A percentile compares a stretch with the other conserved stretches of the same genome.
These are phyloP conservation scores for Pseudogymnoascus sp. DNA, from an alignment of 2,329 filamentous ascomycete species.

Conservation along the genomic window DNA sequence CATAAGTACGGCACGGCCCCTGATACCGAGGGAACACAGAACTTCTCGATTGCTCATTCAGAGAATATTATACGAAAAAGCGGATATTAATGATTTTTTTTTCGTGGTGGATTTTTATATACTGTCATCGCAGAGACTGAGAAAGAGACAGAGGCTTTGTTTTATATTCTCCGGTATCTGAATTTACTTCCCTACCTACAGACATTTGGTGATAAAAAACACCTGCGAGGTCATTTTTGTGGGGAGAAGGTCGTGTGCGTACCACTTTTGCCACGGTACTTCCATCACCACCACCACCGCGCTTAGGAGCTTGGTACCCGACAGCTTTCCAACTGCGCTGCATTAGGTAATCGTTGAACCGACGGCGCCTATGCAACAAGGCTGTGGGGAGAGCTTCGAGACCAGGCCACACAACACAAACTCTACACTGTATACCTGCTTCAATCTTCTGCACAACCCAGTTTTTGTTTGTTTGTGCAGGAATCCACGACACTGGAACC, in stretches of 20 bases:
- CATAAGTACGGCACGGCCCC: background rate
- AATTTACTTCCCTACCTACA: background rate
- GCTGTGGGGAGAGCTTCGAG: constrained; percentile 5
- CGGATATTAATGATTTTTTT: background rate
- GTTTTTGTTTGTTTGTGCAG: background rate
- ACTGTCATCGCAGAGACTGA: background rate
- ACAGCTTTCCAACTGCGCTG: background rate
- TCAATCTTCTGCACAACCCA: background rate
- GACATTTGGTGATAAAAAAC: background rate
- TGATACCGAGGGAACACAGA: background rate
- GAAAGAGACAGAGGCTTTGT: background rate
- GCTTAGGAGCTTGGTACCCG: background rate
- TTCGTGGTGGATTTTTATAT: background rate
- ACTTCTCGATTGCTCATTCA: background rate
- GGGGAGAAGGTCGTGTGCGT: constrained; percentile 2
- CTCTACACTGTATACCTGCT: background rate
- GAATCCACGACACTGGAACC: background rate
- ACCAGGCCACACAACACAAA: constrained; percentile 8
- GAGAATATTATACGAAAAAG: background rate
- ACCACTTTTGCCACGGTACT: constrained; percentile 2
- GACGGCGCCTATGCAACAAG: constrained; percentile 1
- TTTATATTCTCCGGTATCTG: background rate
- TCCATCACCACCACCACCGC: background rate
- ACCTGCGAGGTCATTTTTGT: constrained; percentile 5
- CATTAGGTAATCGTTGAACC: background rate